A percentile compares a stretch with the other conserved stretches of the same genome.
phyloP scores from a whole-genome alignment of 2,329 filamentous ascomycete species.

The Periconia sp. region DNA sequence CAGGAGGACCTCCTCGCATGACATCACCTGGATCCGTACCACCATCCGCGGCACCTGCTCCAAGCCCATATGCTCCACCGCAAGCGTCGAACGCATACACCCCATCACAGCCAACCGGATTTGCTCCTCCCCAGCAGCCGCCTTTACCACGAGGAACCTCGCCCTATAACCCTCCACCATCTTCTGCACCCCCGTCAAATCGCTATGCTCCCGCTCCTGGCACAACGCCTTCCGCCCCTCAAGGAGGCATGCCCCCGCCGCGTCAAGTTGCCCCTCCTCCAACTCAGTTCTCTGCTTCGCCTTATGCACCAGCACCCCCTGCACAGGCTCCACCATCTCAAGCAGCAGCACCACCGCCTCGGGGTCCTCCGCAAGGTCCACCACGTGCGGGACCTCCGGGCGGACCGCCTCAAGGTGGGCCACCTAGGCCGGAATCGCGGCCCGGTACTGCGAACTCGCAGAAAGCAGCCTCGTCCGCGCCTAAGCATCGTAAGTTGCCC shows the following conservation, averaged over 20 bases:
- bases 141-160: conserved; percentile 77
- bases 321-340: conserved; percentile 46
- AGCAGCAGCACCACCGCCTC: conserved; percentile 49
- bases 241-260: conserved; percentile 47
- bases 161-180: conserved; percentile 83
- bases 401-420: conserved; percentile 49
- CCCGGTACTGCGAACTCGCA: conserved; percentile 59
- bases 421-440: conserved; percentile 47
- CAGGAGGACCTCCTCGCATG: conserved; percentile 57
- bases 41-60: conserved; percentile 56
- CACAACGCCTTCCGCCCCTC: conserved; percentile 54
- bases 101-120: conserved; percentile 55
- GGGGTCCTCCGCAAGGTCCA: conserved; percentile 42
- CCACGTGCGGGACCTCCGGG: conserved; percentile 51
- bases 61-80: conserved; percentile 70
- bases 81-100: conserved; percentile 61
- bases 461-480: conserved; percentile 56
- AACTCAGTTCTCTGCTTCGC: conserved; percentile 38
- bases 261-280: conserved; percentile 54
- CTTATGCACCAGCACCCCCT: conserved; percentile 43
- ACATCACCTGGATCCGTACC: conserved; percentile 80
- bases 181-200: conserved; percentile 64
- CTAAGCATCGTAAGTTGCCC: conserved; percentile 70
- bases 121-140: conserved; percentile 58
- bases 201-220: conserved; percentile 72